Evolutionary conservation across 2,329 filamentous ascomycete genomes (phyloP).

Genomic region (Emmonsiellopsis sp.): DNA sequence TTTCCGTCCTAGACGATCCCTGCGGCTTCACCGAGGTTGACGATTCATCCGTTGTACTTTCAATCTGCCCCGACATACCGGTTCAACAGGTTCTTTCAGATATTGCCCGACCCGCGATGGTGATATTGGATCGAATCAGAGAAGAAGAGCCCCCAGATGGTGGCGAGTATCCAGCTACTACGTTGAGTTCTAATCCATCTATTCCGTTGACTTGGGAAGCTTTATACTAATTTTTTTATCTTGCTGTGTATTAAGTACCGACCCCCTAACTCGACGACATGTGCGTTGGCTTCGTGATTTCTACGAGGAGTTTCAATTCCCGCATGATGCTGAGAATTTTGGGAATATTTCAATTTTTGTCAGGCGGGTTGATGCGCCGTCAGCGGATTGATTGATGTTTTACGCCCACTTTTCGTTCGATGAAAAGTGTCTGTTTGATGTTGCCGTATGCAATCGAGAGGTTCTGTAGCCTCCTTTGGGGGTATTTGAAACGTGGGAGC

Average conservation of each 20-base stretch:
- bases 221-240: neutral
- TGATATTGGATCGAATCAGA: conserved; percentile 18
- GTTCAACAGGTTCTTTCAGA: conserved; percentile 33
- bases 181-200: neutral
- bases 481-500: no score
- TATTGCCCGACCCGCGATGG: conserved; percentile 25
- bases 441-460: no score
- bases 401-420: no score
- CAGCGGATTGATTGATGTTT: no score
- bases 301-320: conserved; percentile 8
- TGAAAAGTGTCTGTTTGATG: no score
- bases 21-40: conserved; percentile 31
- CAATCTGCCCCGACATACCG: conserved; percentile 23
- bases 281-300: neutral
- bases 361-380: neutral
- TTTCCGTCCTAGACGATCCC: conserved; percentile 20
- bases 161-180: neutral
- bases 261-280: no score
- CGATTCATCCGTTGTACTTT: conserved; percentile 30
- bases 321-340: conserved; percentile 1
- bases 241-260: no score
- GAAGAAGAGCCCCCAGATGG: neutral
- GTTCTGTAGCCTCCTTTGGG: no score
- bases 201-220: neutral
- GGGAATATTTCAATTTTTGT: conserved; percentile 5